Conservation (phyloP, 2,329 filamentous ascomycete genomes). For the Thelonectria blattea region DNA sequence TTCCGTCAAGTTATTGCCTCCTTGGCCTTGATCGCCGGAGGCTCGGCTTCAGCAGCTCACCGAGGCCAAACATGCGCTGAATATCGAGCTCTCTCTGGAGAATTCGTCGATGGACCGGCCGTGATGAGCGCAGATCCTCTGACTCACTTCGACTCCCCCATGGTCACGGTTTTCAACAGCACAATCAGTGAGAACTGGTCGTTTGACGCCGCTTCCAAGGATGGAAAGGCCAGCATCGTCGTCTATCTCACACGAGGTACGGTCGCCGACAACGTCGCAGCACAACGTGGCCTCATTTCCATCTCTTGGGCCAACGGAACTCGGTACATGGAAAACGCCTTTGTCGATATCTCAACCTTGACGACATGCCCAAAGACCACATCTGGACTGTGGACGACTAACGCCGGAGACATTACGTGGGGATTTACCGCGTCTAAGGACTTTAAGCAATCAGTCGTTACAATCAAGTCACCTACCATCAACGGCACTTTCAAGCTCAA, state of each 20-base stretch:
- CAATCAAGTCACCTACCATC: slow-evolving; percentile 28
- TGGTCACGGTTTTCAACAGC: slow-evolving; percentile 18
- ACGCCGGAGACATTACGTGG: slow-evolving; percentile 16
- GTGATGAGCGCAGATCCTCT: slow-evolving; percentile 13
- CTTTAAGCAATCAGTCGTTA: slow-evolving; percentile 20
- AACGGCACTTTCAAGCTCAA: slow-evolving; percentile 26
- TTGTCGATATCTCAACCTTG: slow-evolving; percentile 20
- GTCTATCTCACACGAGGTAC: slow-evolving; percentile 23
- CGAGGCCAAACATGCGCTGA: not conserved
- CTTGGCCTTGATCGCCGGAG: not conserved
- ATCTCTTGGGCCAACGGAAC: slow-evolving; percentile 27
- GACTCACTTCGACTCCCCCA: slow-evolving; percentile 18
- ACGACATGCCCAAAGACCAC: slow-evolving; percentile 17
- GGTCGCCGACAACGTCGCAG: slow-evolving; percentile 13
- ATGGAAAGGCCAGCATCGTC: slow-evolving; percentile 23
- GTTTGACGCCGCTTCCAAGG: slow-evolving; percentile 18
- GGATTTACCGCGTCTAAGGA: slow-evolving; percentile 22
- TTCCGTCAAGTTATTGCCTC: not conserved
- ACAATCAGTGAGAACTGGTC: slow-evolving; percentile 23
- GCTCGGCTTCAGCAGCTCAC: not conserved
- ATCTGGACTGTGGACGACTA: slow-evolving; percentile 16
- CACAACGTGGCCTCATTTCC: slow-evolving; percentile 25
- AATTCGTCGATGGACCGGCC: slow-evolving; percentile 4
- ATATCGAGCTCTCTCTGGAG: not conserved
- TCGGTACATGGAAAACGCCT: slow-evolving; percentile 25